Evolutionary conservation across 805 yeast genomes (phyloP), one percentile per base, ranked within the genome.

Genomic region (Candida coquimbonensis): DNA sequence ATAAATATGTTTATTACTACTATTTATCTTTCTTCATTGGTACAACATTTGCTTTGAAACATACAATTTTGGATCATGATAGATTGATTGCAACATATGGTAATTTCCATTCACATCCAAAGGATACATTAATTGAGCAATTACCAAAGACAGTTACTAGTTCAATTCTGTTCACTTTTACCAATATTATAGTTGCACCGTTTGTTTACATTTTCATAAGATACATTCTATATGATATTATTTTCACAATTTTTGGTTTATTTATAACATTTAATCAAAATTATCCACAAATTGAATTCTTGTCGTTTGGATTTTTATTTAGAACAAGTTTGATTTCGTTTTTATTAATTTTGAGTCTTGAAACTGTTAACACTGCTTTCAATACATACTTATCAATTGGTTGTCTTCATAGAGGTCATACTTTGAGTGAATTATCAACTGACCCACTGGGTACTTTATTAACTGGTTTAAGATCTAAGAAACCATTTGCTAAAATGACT

Each of bases 301-400:
- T 72, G 8, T 58, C 74, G 13, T 56, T 62, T 26, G 50, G 51
- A 2, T 56, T 66, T 7, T 57, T 63, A 41, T 16, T 63, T 14
- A 63, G 59, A 48, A 55, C 69, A 17, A 56, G 64, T 5, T 56
- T 57, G 21, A 56, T 63, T 3, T 65, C 69, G 29, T 72, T 60
- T 49, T 53, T 69, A n/a, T 50, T 66, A 21, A 61, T 66, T 35
- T 56, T 69, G 34, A 53, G 60, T 11, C 77, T 84, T 77, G 89
- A 84, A 54, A 39, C 73, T 9, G 59, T 75, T 24, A 81, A 81
- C 56, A 72, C 76, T 46, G 63, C 80, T 1, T 84, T 75, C 57
- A 70, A 79, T 54, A 83, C 83, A 3, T 83, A 82, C 57, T 73
- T 86, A 46, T 73, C 83, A 13, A 73, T 83, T 51, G 91, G 93